Conservation (phyloP, 139 green algal genomes). For the Mesostigma viride region DNA sequence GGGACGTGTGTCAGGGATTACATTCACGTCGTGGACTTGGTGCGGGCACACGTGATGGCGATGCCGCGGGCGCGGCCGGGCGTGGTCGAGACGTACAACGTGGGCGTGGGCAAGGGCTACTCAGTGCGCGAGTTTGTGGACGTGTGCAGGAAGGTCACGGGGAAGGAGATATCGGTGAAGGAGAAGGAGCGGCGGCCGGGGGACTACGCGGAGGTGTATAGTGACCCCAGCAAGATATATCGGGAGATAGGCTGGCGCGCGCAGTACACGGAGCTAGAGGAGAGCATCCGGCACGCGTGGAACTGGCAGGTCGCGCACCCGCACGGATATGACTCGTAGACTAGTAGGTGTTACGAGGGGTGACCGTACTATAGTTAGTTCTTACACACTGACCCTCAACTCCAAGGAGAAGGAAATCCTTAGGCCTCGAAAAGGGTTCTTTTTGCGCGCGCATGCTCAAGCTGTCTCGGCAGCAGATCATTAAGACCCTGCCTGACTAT, state of each 20-base stretch:
- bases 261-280: conserved; percentile 31
- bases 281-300: conserved; percentile 27
- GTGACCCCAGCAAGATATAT: conserved; percentile 36
- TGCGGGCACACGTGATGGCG: conserved; percentile 49
- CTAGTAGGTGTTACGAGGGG: too few species aligned
- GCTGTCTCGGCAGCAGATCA: too few species aligned
- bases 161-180: conserved; percentile 30
- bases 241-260: conserved; percentile 40
- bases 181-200: conserved; percentile 34
- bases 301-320: conserved; percentile 19
- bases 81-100: conserved; percentile 47
- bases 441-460: too few species aligned
- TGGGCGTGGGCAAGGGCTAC: conserved; percentile 48
- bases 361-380: too few species aligned
- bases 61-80: conserved; percentile 18
- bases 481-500: too few species aligned
- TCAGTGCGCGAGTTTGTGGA: conserved; percentile 41
- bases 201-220: conserved; percentile 45
- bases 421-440: too few species aligned
- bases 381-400: too few species aligned
- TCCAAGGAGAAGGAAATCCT: too few species aligned
- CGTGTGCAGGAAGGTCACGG: conserved; percentile 41
- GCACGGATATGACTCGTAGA: conserved; percentile 14
- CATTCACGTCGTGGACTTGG: conserved; percentile 62
- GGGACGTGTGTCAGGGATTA: conserved; percentile 56